phyloP scores from a whole-genome alignment of 306 rosid species.

The Trichosanthes cucumerina region DNA sequence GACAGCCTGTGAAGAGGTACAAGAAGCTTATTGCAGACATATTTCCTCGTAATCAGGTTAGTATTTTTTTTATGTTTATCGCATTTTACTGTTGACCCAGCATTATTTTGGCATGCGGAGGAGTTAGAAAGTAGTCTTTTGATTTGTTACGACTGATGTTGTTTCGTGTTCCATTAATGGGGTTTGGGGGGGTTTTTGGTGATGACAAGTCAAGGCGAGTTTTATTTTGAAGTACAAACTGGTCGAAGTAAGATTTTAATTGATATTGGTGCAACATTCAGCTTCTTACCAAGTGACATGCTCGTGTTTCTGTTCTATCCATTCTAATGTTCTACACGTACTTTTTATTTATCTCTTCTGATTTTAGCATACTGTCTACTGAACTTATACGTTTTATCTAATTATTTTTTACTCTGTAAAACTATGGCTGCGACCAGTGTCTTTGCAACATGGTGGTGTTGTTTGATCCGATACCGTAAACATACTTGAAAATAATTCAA shows the following conservation, averaged over 20 bases:
- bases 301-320: background rate
- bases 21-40: conserved; percentile 92
- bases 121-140: background rate
- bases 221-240: background rate
- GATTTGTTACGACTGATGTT: background rate
- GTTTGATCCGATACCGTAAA: background rate
- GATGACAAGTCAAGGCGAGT: background rate
- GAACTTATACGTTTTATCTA: background rate
- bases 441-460: background rate
- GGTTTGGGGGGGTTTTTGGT: background rate
- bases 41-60: conserved; percentile 81
- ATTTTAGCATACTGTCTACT: background rate
- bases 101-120: background rate
- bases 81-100: background rate
- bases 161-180: background rate
- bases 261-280: background rate
- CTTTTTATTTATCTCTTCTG: background rate
- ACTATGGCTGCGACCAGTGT: background rate
- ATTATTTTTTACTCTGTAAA: background rate
- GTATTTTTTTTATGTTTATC: conserved; percentile 6
- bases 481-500: background rate
- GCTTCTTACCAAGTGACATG: background rate
- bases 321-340: background rate
- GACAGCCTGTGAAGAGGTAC: conserved; percentile 99
- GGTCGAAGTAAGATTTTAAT: background rate